Evolutionary conservation across 148 eudicot genomes (phyloP).

Genomic region (Hydrangea macrophylla): DNA sequence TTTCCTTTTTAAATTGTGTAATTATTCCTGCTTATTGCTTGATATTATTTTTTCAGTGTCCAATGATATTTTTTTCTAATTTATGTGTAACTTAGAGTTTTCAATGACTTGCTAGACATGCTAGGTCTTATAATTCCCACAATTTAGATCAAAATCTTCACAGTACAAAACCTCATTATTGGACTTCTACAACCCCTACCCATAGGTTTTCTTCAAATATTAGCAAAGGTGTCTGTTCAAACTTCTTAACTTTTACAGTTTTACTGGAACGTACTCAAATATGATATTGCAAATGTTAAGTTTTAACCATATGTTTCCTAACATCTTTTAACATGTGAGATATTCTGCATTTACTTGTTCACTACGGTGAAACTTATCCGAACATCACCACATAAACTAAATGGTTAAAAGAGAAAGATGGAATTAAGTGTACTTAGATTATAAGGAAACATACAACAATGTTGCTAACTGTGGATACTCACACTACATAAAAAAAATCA

Average conservation of each 20-base stretch:
- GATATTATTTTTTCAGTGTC: no score
- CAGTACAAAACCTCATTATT: not conserved
- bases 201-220: not conserved
- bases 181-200: not conserved
- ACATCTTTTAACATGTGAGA: not conserved
- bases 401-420: not conserved
- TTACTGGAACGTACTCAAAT: no score
- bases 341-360: not conserved
- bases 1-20: no score
- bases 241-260: not conserved
- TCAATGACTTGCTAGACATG: no score
- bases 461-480: conserved; percentile 2
- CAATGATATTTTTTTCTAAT: no score
- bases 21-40: no score
- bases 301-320: not conserved
- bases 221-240: not conserved
- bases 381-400: not conserved
- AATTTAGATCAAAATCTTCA: no score
- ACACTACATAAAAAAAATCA: not conserved
- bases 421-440: not conserved
- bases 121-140: no score
- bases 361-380: not conserved
- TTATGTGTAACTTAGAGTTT: no score
- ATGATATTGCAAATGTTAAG: no score
- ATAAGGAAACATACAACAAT: not conserved